These are phyloP conservation scores for Brachypodium distachyon DNA, from an alignment of 202 grass and related monocot species.

Conservation along the genomic window DNA sequence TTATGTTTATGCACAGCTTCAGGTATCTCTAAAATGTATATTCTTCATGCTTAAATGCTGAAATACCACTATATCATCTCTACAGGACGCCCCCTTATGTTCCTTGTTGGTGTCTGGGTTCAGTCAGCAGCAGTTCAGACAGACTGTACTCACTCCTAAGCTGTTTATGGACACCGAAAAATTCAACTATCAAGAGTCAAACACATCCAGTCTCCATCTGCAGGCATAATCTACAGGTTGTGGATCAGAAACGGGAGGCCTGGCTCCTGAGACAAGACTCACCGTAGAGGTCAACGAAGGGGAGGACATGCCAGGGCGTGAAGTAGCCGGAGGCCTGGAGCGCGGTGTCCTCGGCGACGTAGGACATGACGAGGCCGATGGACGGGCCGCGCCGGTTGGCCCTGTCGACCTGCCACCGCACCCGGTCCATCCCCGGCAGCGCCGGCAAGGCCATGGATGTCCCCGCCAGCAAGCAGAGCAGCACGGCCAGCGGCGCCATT, in stretches of 20 bases:
- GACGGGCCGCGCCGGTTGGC: conserved; percentile 36
- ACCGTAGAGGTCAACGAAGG: conserved; percentile 74
- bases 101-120: not conserved
- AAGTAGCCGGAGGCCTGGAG: conserved; percentile 63
- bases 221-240: not conserved
- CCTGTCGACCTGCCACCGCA: conserved; percentile 23
- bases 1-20: conserved; percentile 2
- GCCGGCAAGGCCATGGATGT: not conserved
- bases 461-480: conserved; percentile 16
- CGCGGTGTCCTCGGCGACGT: conserved; percentile 48
- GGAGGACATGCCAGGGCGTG: conserved; percentile 23
- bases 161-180: not conserved
- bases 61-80: not conserved
- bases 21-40: not conserved
- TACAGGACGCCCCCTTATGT: not conserved
- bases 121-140: not conserved
- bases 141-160: not conserved
- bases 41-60: not conserved
- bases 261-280: too few relatives aligned
- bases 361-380: conserved; percentile 74
- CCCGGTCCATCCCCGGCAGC: conserved; percentile 5
- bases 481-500: not conserved
- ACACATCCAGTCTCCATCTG: not conserved
- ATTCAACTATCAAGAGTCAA: not conserved
- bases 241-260: not conserved